phyloP scores from a whole-genome alignment of 371 early-diverging fungal species.

The Mucor saturninus region DNA sequence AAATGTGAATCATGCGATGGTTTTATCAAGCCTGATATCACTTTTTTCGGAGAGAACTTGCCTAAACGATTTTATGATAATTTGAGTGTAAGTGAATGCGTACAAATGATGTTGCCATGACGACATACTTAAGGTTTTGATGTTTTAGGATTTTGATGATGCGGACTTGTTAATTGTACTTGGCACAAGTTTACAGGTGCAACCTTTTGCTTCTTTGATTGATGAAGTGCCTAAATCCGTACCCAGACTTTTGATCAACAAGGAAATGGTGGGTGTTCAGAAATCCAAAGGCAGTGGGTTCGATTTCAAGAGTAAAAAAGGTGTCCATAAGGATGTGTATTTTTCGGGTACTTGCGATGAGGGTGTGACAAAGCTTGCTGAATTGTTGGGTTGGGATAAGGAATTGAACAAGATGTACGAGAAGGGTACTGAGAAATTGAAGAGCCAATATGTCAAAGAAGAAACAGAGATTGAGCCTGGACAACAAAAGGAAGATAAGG shows the following conservation, averaged over 20 bases:
- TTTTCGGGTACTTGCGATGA: conserved; percentile 82
- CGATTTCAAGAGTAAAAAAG: conserved; percentile 79
- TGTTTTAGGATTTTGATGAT: conserved; percentile 61
- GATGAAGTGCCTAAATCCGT: conserved; percentile 63
- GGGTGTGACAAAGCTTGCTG: conserved; percentile 63
- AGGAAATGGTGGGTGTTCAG: conserved; percentile 74
- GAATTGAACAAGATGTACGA: conserved; percentile 41
- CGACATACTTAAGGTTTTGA: neutral
- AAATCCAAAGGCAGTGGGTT: conserved; percentile 63
- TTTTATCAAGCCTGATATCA: conserved; percentile 92
- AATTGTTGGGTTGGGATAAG: conserved; percentile 54
- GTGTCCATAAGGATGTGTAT: conserved; percentile 74
- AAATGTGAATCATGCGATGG: conserved; percentile 69
- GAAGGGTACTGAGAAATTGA: conserved; percentile 47
- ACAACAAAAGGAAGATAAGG: conserved; percentile 35
- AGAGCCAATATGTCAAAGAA: conserved; percentile 45
- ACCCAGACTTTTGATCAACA: conserved; percentile 90
- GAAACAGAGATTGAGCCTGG: conserved; percentile 42
- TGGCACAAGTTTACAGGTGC: conserved; percentile 87
- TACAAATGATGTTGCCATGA: neutral
- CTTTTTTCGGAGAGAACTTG: conserved; percentile 92
- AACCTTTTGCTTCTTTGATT: conserved; percentile 88
- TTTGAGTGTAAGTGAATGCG: conserved; percentile 42
- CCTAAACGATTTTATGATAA: conserved; percentile 76
- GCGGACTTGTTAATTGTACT: conserved; percentile 92